Evolutionary conservation across 1,284 basidiomycete genomes (phyloP).

Genomic region (Ustilago hordei): DNA sequence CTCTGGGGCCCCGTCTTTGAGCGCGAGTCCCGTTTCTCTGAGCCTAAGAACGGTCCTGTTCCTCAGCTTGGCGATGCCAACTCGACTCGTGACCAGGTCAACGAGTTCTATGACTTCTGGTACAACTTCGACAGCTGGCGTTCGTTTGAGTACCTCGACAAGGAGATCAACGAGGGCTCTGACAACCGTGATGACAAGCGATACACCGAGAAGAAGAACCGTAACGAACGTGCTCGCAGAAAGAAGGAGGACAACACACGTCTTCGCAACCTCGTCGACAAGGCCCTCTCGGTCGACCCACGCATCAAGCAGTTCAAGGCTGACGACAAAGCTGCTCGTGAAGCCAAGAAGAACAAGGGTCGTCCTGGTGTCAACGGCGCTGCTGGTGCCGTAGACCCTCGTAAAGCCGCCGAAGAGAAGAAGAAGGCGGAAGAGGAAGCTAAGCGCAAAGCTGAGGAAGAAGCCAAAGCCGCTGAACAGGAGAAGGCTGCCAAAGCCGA

Average conservation of each 20-base stretch:
- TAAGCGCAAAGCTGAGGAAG: slow-evolving; percentile 77
- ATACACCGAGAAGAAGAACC: slow-evolving; percentile 99
- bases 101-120: slow-evolving; percentile 98
- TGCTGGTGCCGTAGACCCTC: slow-evolving; percentile 36
- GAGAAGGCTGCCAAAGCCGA: slow-evolving; percentile 78
- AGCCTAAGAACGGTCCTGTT: slow-evolving; percentile 80
- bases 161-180: slow-evolving; percentile 97
- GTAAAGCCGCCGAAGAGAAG: slow-evolving; percentile 65
- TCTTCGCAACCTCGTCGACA: slow-evolving; percentile 87
- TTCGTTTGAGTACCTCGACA: slow-evolving; percentile 97
- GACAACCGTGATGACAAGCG: slow-evolving; percentile 98
- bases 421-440: slow-evolving; percentile 78
- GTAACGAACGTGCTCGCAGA: slow-evolving; percentile 90
- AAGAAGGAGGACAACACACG: slow-evolving; percentile 99
- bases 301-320: slow-evolving; percentile 98
- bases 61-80: slow-evolving; percentile 81
- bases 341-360: slow-evolving; percentile 85
- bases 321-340: slow-evolving; percentile 92
- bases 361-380: slow-evolving; percentile 70
- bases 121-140: slow-evolving; percentile 99
- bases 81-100: slow-evolving; percentile 83
- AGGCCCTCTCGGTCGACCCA: slow-evolving; percentile 86
- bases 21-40: slow-evolving; percentile 89
- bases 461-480: slow-evolving; percentile 74
- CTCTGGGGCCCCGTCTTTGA: slow-evolving; percentile 84